phyloP scores from a whole-genome alignment of 345 rosid species.

The Stellera chamaejasme region DNA sequence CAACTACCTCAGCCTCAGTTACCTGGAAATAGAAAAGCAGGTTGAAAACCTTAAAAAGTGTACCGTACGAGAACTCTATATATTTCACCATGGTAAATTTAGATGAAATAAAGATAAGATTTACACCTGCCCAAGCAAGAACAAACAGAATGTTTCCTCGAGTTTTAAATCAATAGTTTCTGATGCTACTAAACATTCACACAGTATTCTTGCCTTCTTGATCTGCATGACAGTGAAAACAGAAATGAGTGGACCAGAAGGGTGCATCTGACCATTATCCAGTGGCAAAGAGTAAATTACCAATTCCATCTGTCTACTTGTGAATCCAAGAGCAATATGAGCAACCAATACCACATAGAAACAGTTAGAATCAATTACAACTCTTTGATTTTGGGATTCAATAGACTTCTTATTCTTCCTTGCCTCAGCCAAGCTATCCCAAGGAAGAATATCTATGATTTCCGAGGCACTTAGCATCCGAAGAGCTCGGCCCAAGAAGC shows the following conservation, averaged over 20 bases:
- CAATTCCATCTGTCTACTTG: conserved; percentile 66
- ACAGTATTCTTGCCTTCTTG: conserved; percentile 61
- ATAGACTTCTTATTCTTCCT: conserved; percentile 88
- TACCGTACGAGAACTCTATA: neutral
- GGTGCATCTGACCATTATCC: conserved; percentile 10
- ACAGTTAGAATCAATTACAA: conserved; percentile 67
- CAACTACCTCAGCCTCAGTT: conserved; percentile 62
- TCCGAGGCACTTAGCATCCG: conserved; percentile 70
- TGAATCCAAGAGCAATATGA: conserved; percentile 87
- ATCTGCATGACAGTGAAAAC: conserved; percentile 37
- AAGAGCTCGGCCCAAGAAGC: conserved; percentile 73
- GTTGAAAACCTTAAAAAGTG: neutral
- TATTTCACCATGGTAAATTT: conserved; percentile 9
- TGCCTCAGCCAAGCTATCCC: conserved; percentile 63
- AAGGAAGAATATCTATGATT: conserved; percentile 84
- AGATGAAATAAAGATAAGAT: neutral
- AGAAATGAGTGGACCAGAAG: conserved; percentile 14
- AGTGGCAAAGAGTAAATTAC: conserved; percentile 33
- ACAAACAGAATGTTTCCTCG: conserved; percentile 78
- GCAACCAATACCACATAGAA: conserved; percentile 69
- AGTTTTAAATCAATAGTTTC: conserved; percentile 83
- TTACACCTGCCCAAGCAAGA: conserved; percentile 81
- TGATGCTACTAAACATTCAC: conserved; percentile 76
- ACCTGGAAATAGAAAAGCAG: conserved; percentile 42
- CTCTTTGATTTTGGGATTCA: conserved; percentile 92